Evolutionary conservation across 106 monocot genomes (phyloP).

Genomic region (Acorus gramineus): DNA sequence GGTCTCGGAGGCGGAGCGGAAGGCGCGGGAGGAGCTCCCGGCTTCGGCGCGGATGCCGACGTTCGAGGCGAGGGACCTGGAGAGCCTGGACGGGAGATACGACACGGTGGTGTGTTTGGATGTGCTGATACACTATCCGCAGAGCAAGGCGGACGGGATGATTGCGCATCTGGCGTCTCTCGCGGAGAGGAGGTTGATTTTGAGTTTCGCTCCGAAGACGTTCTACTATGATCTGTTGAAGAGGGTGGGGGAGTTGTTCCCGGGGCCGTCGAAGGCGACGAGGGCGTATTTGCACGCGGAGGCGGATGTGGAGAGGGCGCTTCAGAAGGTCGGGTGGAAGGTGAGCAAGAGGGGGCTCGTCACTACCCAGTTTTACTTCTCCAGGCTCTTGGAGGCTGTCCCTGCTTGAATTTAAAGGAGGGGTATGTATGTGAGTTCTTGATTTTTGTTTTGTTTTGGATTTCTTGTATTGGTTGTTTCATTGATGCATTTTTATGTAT

Average conservation of each 20-base stretch:
- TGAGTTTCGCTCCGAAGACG: constrained; percentile 91
- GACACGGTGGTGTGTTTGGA: constrained; percentile 86
- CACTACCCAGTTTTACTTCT: constrained; percentile 87
- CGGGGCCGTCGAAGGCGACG: constrained; percentile 92
- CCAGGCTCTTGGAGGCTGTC: constrained; percentile 73
- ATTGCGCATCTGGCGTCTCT: constrained; percentile 80
- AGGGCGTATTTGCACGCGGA: constrained; percentile 90
- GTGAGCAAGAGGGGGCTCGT: constrained; percentile 48
- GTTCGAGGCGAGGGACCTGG: constrained; percentile 75
- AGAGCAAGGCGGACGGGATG: constrained; percentile 82
- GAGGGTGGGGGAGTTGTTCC: constrained; percentile 84
- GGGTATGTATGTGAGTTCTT: too few species aligned
- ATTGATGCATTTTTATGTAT: too few species aligned
- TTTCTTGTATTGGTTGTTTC: too few species aligned
- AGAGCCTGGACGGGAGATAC: constrained; percentile 63
- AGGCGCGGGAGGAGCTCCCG: constrained; percentile 29
- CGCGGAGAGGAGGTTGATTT: constrained; percentile 59
- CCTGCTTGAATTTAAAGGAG: constrained; percentile 10
- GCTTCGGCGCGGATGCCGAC: constrained; percentile 23
- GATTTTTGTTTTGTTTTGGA: too few species aligned
- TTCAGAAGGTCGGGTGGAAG: constrained; percentile 72
- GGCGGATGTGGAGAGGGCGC: constrained; percentile 73
- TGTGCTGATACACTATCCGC: constrained; percentile 90
- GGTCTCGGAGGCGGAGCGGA: constrained; percentile 64
- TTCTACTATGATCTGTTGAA: constrained; percentile 65